Evolutionary conservation across 441 rosid genomes (phyloP).

Genomic region (Arabidopsis lyrata): DNA sequence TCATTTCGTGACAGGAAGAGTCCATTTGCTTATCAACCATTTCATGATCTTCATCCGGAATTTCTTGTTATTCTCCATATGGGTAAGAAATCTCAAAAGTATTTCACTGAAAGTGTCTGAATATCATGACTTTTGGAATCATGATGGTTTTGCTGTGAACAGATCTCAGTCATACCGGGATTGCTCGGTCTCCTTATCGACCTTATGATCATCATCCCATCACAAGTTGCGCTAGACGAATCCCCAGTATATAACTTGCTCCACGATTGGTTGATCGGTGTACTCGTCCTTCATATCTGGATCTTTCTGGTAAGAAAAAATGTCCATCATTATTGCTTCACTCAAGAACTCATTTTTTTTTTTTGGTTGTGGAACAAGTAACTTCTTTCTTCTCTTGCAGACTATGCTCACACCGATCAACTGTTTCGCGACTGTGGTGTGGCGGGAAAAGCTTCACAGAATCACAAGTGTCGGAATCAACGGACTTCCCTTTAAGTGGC

Average conservation of each 20-base stretch:
- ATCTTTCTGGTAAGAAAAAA: slow-evolving; percentile 17
- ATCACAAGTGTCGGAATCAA: slow-evolving; percentile 7
- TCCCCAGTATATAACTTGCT: slow-evolving; percentile 10
- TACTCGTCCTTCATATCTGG: slow-evolving; percentile 34
- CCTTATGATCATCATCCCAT: slow-evolving; percentile 37
- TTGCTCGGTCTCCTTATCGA: slow-evolving; percentile 40
- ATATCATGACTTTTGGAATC: not conserved
- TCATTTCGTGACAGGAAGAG: slow-evolving; percentile 33
- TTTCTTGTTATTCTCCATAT: slow-evolving; percentile 31
- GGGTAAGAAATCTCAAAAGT: slow-evolving; percentile 19
- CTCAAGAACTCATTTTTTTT: not conserved
- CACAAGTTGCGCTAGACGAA: slow-evolving; percentile 20
- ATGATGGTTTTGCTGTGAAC: not conserved
- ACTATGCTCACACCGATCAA: slow-evolving; percentile 21
- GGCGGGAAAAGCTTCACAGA: slow-evolving; percentile 27
- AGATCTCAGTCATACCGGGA: slow-evolving; percentile 35
- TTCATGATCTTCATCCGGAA: not conserved
- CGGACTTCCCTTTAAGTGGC: slow-evolving; percentile 24
- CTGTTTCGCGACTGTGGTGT: slow-evolving; percentile 17
- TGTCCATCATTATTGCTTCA: slow-evolving; percentile 1
- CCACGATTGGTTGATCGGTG: slow-evolving; percentile 37
- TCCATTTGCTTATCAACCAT: slow-evolving; percentile 22
- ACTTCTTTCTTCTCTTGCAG: slow-evolving; percentile 14
- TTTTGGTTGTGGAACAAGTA: not conserved
- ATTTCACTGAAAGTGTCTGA: not conserved